Evolutionary conservation across 768 basidiomycete species (phyloP).

Genomic region (Boletus tomentosulus): DNA sequence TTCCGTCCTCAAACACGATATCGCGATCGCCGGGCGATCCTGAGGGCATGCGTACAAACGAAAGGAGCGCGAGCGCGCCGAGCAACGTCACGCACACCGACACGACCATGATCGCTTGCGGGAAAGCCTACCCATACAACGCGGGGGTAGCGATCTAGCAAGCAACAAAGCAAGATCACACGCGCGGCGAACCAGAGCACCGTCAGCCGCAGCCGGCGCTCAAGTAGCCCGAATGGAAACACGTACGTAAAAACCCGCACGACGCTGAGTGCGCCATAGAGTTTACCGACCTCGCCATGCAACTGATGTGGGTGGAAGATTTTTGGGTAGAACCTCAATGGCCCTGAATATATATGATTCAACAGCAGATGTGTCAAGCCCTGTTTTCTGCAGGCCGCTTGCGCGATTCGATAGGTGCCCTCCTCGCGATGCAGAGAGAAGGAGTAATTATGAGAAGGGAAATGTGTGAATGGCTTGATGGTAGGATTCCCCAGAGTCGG

Average conservation of each 20-base stretch:
- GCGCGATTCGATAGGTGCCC: neutral
- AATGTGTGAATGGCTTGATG: neutral
- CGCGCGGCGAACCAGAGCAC: too few species aligned
- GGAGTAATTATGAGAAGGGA: neutral
- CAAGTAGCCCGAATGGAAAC: neutral
- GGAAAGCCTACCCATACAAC: slow-evolving; percentile 55
- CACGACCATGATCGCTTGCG: slow-evolving; percentile 66
- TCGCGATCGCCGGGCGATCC: neutral
- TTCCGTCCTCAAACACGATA: neutral
- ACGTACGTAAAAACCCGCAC: slow-evolving; percentile 61
- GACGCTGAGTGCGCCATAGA: slow-evolving; percentile 81
- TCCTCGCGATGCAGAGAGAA: neutral
- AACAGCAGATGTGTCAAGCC: neutral
- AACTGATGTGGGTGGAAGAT: slow-evolving; percentile 4
- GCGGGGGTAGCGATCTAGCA: slow-evolving; percentile 44
- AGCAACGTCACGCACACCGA: slow-evolving; percentile 38
- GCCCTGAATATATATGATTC: neutral
- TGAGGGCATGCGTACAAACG: slow-evolving; percentile 42
- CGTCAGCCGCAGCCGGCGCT: too few species aligned
- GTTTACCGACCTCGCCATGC: slow-evolving; percentile 54
- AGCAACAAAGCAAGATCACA: too few species aligned
- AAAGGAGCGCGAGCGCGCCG: slow-evolving; percentile 43
- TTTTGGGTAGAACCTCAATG: slow-evolving; percentile 12
- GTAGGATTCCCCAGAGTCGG: neutral
- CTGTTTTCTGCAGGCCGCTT: neutral